Evolutionary conservation across 306 rosid genomes (phyloP), one percentile per base, ranked within the genome.

Genomic region (Castanea sativa): DNA sequence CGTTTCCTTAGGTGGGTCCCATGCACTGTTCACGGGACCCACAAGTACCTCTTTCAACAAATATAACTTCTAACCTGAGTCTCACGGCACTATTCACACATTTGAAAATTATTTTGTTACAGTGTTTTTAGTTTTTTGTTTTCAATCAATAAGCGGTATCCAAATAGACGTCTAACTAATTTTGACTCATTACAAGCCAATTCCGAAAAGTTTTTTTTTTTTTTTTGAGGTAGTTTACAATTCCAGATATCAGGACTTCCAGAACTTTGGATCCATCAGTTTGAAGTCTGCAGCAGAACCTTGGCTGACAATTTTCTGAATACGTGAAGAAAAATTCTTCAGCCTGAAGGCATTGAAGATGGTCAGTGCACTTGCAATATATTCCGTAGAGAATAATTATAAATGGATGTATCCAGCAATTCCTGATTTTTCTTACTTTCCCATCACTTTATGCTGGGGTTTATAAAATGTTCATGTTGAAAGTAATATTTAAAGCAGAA

Each of bases 301-400:
- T 86, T 87, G 91, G 80, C 77, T 91, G 45, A 90, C 84, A 33
- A 94, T 84, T 86, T 87, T 92, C 83, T 94, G 93, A 79, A 92
- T 91, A 45, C 93, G 97, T 2, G 93, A 89, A 41, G 97, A 88
- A 83, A 83, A 94, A 94, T 82, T 94, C 97, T 75, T 88, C 97
- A 16, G 95, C 97, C 98, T 94, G 91, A 58, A 58, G 10, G 23
- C 71, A 80, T 43, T 27, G 58, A 76, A 19, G 71, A 70, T 74
- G 33, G 77, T 91, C 80, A 87, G 77, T 30, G 21, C 70, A 38
- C 43, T 6, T 38, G 43, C 10, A 38, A 67, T 65, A 16, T 35
- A 33, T 20, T n/a, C 45, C 20, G n/a, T 30, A 71, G 20, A 35
- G 73, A 32, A 20, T 35, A 19, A 33, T 59, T 1, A 69, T 43